Evolutionary conservation across 225 moss, liverwort and hornwort genomes (phyloP).

Genomic region (Thuidium tamariscinum): DNA sequence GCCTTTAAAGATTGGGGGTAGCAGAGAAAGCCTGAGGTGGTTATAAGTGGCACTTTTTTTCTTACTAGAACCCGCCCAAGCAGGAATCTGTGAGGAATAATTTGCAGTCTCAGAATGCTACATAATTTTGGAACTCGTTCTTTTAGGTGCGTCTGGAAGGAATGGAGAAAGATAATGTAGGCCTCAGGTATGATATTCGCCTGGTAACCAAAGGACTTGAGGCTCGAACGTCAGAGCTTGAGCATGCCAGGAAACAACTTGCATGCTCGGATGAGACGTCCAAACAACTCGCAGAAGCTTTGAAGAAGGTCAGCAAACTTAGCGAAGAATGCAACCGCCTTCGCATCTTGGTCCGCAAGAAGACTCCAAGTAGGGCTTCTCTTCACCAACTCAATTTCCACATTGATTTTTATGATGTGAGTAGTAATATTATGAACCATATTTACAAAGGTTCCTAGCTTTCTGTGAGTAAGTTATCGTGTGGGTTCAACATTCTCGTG

Average conservation of each 20-base stretch:
- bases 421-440: not conserved
- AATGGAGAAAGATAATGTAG: slow-evolving; percentile 46
- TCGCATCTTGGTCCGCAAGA: slow-evolving; percentile 65
- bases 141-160: slow-evolving; percentile 41
- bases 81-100: not conserved
- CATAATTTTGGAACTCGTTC: not conserved
- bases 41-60: not conserved
- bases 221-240: slow-evolving; percentile 50
- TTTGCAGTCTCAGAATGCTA: not conserved
- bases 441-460: not conserved
- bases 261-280: slow-evolving; percentile 20
- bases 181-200: slow-evolving; percentile 48
- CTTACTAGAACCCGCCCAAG: not conserved
- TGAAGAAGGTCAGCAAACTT: slow-evolving; percentile 55
- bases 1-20: not conserved
- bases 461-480: not conserved
- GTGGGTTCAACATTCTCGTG: not conserved
- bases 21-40: not conserved
- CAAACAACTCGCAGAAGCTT: slow-evolving; percentile 51
- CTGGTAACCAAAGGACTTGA: slow-evolving; percentile 55
- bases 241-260: slow-evolving; percentile 39
- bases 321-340: slow-evolving; percentile 79
- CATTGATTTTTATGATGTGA: not conserved
- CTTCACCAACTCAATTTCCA: not conserved
- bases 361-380: slow-evolving; percentile 38